Evolutionary conservation across 2,329 filamentous ascomycete species (phyloP).

Genomic region (Sporothrix humicola): DNA sequence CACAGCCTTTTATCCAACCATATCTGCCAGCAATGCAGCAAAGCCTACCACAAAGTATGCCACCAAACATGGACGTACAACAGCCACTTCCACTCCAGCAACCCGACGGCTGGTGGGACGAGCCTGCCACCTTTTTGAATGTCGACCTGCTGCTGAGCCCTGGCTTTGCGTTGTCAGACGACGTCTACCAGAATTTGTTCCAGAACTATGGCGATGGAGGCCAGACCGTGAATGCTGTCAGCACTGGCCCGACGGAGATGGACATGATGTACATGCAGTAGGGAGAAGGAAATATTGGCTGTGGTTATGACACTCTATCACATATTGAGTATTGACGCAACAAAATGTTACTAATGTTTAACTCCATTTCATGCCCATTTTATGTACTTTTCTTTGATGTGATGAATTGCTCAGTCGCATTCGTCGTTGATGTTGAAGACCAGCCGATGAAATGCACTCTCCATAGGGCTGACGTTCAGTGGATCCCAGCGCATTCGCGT

Average conservation of each 20-base stretch:
- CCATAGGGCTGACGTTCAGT: not conserved
- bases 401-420: too few relatives aligned
- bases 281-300: too few relatives aligned
- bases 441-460: too few relatives aligned
- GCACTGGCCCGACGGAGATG: not conserved
- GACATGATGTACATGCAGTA: conserved; percentile 4
- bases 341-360: too few relatives aligned
- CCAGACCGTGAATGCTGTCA: not conserved
- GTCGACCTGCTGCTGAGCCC: conserved; percentile 14
- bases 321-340: too few relatives aligned
- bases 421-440: too few relatives aligned
- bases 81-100: not conserved
- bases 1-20: not conserved
- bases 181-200: conserved; percentile 1
- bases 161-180: conserved; percentile 16
- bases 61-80: not conserved
- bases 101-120: conserved; percentile 21
- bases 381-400: too few relatives aligned
- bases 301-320: too few relatives aligned
- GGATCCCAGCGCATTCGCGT: not conserved
- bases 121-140: conserved; percentile 3
- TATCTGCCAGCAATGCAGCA: not conserved
- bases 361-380: too few relatives aligned
- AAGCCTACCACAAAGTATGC: not conserved
- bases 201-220: not conserved